These are phyloP conservation scores for Rhexocercosporidium sp. DNA, from an alignment of 2,329 filamentous ascomycete species.

Conservation along the genomic window DNA sequence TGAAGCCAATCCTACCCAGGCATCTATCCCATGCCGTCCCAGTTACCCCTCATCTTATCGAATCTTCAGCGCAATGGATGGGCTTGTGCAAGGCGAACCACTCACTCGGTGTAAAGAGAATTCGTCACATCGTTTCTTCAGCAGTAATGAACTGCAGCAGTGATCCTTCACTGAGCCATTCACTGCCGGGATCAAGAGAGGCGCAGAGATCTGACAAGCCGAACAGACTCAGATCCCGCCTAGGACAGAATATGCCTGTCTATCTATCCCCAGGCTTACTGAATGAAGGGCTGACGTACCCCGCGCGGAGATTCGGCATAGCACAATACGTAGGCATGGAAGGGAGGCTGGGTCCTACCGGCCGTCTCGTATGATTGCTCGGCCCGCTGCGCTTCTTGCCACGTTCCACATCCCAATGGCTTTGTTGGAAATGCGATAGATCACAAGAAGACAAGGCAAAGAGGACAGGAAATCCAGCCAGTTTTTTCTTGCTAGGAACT, in stretches of 20 bases:
- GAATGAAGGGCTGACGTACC: not conserved
- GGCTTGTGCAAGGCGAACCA: slow-evolving; percentile 6
- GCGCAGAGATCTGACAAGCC: not conserved
- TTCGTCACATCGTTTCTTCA: not conserved
- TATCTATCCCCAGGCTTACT: not conserved
- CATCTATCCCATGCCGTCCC: not conserved
- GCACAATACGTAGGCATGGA: not conserved
- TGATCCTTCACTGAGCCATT: not conserved
- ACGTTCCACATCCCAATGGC: slow-evolving; percentile 9
- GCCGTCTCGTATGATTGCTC: slow-evolving; percentile 3
- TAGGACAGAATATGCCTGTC: not conserved
- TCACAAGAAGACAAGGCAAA: not conserved
- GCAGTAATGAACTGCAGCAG: not conserved
- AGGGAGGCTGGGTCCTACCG: not conserved
- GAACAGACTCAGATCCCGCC: not conserved
- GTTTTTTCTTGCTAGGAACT: no score
- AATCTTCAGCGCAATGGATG: not conserved
- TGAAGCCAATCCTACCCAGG: not conserved
- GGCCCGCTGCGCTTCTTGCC: slow-evolving; percentile 6
- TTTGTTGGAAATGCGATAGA: not conserved
- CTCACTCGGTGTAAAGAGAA: slow-evolving; percentile 8
- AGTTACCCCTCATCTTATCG: not conserved
- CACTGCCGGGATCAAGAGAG: not conserved
- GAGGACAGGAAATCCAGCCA: not conserved
- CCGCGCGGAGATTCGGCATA: slow-evolving; percentile 2